Evolutionary conservation across 2,329 filamentous ascomycete genomes (phyloP), one percentile per base, ranked within the genome.

Genomic region (Nemania serpens): DNA sequence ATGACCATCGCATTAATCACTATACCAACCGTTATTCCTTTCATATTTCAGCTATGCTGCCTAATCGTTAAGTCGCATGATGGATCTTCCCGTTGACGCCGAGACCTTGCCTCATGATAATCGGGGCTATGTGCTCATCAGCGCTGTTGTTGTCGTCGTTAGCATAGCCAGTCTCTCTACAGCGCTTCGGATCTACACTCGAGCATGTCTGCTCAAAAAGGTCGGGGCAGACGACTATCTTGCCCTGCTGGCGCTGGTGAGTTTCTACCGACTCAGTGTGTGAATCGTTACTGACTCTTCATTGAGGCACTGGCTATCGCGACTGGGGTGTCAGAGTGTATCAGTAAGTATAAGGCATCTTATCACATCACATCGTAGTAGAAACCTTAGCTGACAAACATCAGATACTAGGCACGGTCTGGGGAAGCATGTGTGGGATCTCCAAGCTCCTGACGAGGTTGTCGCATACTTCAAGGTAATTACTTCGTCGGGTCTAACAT

Each of bases 181-280:
- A 4, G 65, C 55, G 2, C 65, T 74, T 59, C 69, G 73, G 4
- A 64, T 75, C 49, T 75, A 73, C 59, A 73, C 73, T 25, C 69
- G 73, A 5, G 60, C 43, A 33, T 60, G 52, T 61, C 47, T 75
- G 34, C 61, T 73, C 47, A 71, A 71, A 25, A 67, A 70, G 29
- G 50, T 73, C n/a, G 72, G 73, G 5, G 52, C 61, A 18, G 73
- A 75, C 62, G 73, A 75, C 58, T 74, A 72, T 64, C 59, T 70
- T 45, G 62, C 67, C 34, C 59, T 79, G 2, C 45, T 76, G 17
- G 65, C 69, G 29, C 34, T 78, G 78, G 11, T 79, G 77, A 65
- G 78, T 80, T 63, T 64, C 71, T 64, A 18, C 12, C 7, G 33
- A 42, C 22, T 12, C 29, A 13, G 22, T 41, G 5, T 47, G 60